A percentile compares a stretch with the other conserved stretches of the same genome.
Evolutionary conservation across 1,284 basidiomycete genomes (phyloP).

Genomic region (Flammula alnicola): DNA sequence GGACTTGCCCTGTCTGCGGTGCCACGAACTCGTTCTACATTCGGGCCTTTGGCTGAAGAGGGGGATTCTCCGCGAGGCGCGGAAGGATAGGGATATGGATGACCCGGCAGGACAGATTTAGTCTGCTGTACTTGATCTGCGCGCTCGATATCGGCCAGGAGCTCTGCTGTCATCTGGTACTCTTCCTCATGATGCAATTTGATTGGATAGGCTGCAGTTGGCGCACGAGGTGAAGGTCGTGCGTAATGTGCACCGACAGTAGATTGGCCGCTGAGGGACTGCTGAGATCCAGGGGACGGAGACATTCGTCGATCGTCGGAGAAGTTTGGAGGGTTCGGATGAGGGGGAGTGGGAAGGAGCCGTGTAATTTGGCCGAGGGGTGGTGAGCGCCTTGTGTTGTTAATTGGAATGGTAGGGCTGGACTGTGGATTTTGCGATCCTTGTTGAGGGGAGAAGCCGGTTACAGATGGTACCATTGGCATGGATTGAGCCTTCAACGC

Average conservation of each 20-base stretch:
- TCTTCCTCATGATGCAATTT: conserved; percentile 57
- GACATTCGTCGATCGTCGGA: conserved; percentile 44
- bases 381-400: conserved; percentile 39
- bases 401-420: conserved; percentile 42
- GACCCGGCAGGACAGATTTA: conserved; percentile 36
- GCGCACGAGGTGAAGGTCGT: conserved; percentile 58
- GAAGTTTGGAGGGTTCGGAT: conserved; percentile 40
- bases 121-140: conserved; percentile 52
- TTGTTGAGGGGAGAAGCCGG: conserved; percentile 43
- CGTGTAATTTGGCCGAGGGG: conserved; percentile 45
- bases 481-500: conserved; percentile 63
- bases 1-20: conserved; percentile 55
- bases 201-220: conserved; percentile 56
- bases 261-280: conserved; percentile 36
- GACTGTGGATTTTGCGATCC: conserved; percentile 36
- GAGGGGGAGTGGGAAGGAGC: conserved; percentile 60
- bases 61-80: conserved; percentile 37
- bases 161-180: conserved; percentile 68
- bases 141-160: conserved; percentile 71
- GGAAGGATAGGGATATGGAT: conserved; percentile 28
- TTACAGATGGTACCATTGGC: conserved; percentile 60
- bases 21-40: conserved; percentile 58
- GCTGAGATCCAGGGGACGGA: conserved; percentile 44
- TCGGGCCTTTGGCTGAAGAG: conserved; percentile 55
- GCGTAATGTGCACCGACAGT: conserved; percentile 52